Base-by-base conservation (phyloP, 2,329 filamentous ascomycete genomes). In the Alternaria angustiovoidea region DNA sequence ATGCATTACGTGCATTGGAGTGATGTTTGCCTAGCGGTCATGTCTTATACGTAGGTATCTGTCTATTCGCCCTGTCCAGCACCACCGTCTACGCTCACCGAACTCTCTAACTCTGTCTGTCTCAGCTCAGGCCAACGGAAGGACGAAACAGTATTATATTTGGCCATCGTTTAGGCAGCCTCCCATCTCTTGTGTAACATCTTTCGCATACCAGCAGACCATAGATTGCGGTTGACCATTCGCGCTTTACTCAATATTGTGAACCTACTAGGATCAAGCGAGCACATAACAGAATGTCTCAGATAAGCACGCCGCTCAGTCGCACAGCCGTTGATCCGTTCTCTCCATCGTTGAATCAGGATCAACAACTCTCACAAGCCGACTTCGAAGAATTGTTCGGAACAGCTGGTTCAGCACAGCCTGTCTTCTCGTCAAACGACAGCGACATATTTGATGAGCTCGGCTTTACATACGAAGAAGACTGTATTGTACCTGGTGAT, bases 141-240 rank as follows among this genome's bases (percentile, higher is more conserved):
- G 63, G 61, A 51, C 20, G 51, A 58, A 53, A 39, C 42, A 24
- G 46, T 32, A 49, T 57, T 75, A 73, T 73, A 75, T 73, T 65
- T 69, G 60, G 49, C 53, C 49, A 54, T 49, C 52, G 46, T 39
- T 53, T 52, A 61, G 43, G 53, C 59, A 52, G 34, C 44, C 43
- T 55, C 46, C 39, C 28, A 51, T 59, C 55, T 62, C 52, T 44
- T 55, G 68, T 74, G 66, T 72, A 69, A 73, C 69, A 57, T 24
- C 51, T 55, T 46, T 59, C 54, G 53, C 51, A 39, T 32, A 59
- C 22, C 41, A 36, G 36, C 53, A 53, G 39, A 47, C 51, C 48
- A 12, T 44, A 18, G 38, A 36, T 46, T 18, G 36, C 36, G 32
- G 57, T 53, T 46, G 38, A 64, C 55, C 55, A 44, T n/a, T 34